Percentiles rank a stretch among this genome's conserved stretches.
Evolutionary conservation across 352 stramenopile species (phyloP).

Genomic region (Globisporangium takayamanum): DNA sequence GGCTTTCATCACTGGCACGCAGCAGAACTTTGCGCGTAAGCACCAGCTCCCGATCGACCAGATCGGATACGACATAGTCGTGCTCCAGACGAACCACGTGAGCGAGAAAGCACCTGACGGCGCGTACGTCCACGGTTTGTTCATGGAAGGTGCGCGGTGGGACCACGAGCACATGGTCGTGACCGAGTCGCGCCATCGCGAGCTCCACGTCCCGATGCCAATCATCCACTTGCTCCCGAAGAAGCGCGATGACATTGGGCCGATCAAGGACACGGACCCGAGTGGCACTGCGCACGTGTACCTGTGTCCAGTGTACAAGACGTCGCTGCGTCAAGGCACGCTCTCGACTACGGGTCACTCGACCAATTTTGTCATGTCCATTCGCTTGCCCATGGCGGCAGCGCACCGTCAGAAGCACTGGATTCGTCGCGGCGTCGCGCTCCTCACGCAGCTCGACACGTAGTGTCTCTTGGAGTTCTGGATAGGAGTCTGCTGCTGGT

Average conservation of each 20-base stretch:
- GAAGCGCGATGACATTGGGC: conserved; percentile 74
- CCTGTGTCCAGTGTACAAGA: conserved; percentile 91
- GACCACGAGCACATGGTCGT: conserved; percentile 58
- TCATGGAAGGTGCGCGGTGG: conserved; percentile 89
- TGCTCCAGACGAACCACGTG: conserved; percentile 48
- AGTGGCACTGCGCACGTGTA: conserved; percentile 89
- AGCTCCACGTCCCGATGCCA: conserved; percentile 86
- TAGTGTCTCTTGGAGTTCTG: conserved; percentile 12
- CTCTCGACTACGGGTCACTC: conserved; percentile 92
- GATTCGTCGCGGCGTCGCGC: conserved; percentile 91
- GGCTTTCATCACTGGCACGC: conserved; percentile 91
- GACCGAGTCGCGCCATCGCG: conserved; percentile 73
- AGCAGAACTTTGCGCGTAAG: conserved; percentile 91
- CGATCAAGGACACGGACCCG: conserved; percentile 87
- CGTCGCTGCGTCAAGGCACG: conserved; percentile 85
- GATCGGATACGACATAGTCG: conserved; percentile 84
- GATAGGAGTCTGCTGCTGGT: too few species aligned
- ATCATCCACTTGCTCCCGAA: conserved; percentile 82
- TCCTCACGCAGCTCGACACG: conserved; percentile 92
- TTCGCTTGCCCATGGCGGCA: conserved; percentile 86
- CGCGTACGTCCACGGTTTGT: conserved; percentile 86
- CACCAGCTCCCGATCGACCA: conserved; percentile 90
- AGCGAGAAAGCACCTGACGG: conserved; percentile 71
- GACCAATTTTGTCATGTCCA: conserved; percentile 95
- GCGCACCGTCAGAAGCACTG: conserved; percentile 91